Base-by-base conservation (phyloP, 345 rosid species). In the Acer negundo region DNA sequence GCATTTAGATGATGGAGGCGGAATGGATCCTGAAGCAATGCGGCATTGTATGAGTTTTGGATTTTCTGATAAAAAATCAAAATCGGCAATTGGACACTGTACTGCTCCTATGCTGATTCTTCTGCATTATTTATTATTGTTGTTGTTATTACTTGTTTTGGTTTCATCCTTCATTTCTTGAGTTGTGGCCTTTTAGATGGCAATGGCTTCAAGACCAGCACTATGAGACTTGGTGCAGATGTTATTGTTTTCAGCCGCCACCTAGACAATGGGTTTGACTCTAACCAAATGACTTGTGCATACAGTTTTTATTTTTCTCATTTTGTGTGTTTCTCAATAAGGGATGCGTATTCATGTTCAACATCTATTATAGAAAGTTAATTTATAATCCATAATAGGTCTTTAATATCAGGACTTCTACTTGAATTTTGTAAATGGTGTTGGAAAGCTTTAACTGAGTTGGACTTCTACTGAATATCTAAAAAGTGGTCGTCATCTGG, bases 211-310 rank as follows among this genome's bases (percentile, higher is more conserved):
- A 95, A 95, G 91, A 95, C 99, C 15, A 91, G 99, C 85, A 85
- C 98, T 74, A 93, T 92, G 97, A 89, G 99, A 84, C 97, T 95
- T 78, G 98, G 99, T 79, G 98, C 94, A 68, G 99, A 93, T 84
- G 99, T 89, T 65, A 85, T 95, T 47, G 96, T 95, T 78, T 92
- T 95, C 89, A 95, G 93, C 85, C 89, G 98, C 77, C 89, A 86
- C 81, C 10, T 73, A 68, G 77, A 80, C 62, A 74, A 94, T 58
- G 85, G 93, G 99, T 96, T 78, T 75, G 93, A 77, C 77, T 80
- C 61, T 58, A 13, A 40, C 69, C 9, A 46, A 65, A 64, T 28
- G 61, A 77, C 20, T 40, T 31, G 12, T 71, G 20, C 15, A 73
- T 79, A 63, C 62, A 67, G 42, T 19, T 28, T 47, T 19, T 69